phyloP scores from a whole-genome alignment of 495 filamentous ascomycete species.

The Hamigera avellanea region DNA sequence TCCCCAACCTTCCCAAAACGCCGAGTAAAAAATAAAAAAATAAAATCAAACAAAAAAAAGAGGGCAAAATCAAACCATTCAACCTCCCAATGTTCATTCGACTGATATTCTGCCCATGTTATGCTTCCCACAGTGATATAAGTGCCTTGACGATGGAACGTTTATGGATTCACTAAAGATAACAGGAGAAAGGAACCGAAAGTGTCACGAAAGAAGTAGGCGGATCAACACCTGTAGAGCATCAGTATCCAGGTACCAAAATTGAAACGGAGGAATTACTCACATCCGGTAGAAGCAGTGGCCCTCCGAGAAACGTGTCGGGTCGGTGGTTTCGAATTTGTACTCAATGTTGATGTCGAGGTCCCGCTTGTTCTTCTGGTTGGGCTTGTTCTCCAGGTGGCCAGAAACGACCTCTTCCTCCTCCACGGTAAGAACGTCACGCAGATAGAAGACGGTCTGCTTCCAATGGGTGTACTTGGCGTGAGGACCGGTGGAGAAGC shows the following conservation, averaged over 20 bases:
- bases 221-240: constrained; percentile 32
- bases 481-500: constrained; percentile 78
- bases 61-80: constrained; percentile 5
- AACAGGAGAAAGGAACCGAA: constrained; percentile 12
- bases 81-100: constrained; percentile 12
- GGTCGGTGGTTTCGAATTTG: constrained; percentile 63
- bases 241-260: constrained; percentile 13
- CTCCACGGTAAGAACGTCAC: constrained; percentile 74
- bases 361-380: constrained; percentile 87
- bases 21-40: constrained; percentile 15
- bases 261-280: constrained; percentile 6
- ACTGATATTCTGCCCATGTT: constrained; percentile 16
- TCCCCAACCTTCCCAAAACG: constrained; percentile 31
- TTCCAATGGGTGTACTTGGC: constrained; percentile 94
- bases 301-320: constrained; percentile 53
- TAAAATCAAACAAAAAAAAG: constrained; percentile 6
- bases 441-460: constrained; percentile 84
- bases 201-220: constrained; percentile 3
- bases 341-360: constrained; percentile 86
- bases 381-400: constrained; percentile 69
- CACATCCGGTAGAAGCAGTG: constrained; percentile 84
- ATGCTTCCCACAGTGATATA: constrained; percentile 17
- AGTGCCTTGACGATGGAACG: constrained; percentile 3
- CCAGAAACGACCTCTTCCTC: constrained; percentile 63
- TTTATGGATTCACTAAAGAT: constrained; percentile 4